Evolutionary conservation across 768 basidiomycete genomes (phyloP), one percentile per base, ranked within the genome.

Genomic region (Mycena haematopus): DNA sequence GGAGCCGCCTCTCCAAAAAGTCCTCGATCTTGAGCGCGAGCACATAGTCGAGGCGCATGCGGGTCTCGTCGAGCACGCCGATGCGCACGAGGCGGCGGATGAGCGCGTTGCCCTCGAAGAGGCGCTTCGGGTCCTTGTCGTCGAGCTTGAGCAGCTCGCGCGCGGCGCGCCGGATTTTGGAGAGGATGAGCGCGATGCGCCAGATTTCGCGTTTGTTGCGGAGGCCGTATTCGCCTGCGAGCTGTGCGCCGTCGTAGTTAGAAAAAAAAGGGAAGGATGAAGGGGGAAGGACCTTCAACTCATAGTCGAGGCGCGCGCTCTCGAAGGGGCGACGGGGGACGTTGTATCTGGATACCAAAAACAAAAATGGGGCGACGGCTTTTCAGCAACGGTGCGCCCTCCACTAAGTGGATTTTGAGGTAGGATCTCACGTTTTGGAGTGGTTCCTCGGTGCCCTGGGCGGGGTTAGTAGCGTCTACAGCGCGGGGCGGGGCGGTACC

Each of bases 11-110:
- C 86, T 99, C 97, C 91, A 99, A 91, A 91, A 99, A 99, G 81
- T 99, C 97, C 79, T 99, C 97, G 72, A 98, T 89, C 84, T 98
- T 99, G 72, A 99, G 84, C 56, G 96, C 97, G 78, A 99, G 84
- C 84, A 99, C 97, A 90, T 99, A 99, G 91, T 99, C 97, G 80
- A 99, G 93, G 79, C 96, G 89, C 97, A 99, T 99, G 78, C 96
- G 91, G 68, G 86, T 80, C 85, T 99, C 97, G 77, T 99, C 97
- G 78, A 99, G 91, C 84, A 99, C 97, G 85, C 97, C 97, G 73
- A 99, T 98, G 73, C 97, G 95, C 61, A 99, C 96, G 70, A 99
- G 92, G 78, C 96, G 92, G 66, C 84, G 83, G 77, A 97, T 96
- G 74, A 96, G 87, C 73, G 95, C 95, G 79, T 97, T 97, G 77